Base-by-base conservation (phyloP, 1,284 basidiomycete genomes). In the Somion occarium region DNA sequence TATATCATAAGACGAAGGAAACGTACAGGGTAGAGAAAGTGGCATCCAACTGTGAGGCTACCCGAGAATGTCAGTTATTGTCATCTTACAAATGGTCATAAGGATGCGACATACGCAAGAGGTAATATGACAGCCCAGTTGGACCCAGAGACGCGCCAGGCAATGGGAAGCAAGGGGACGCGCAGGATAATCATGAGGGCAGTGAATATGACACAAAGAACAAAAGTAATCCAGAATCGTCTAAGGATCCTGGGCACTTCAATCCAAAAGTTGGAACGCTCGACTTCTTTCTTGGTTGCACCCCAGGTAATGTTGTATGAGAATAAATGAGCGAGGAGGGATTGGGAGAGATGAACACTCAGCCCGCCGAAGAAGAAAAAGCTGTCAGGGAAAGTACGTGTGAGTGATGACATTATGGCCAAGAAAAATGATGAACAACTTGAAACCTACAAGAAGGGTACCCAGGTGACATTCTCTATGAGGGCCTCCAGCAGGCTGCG, bases 291-390 rank as follows among this genome's bases (percentile, higher is more conserved):
- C 65, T 80, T 84, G 2, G 86, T 88, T 20, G 85, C 85, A 13
- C 79, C 80, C 88, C 88, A 92, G 9, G 77, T 80, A 73, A 93
- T 93, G 67, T 93, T 83, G 69, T 89, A 90, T 2, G 88, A 88
- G 66, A 92, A 83, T 49, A 91, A 54, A 64, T 94, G 91, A 0
- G 88, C 81, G 15, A 91, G 73, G 18, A 93, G 71, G 0, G 91
- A 87, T 26, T 79, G 74, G 2, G 82, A 75, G 37, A 93, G 76
- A 55, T 88, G 88, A 47, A 88, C 78, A 48, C 82, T 82, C 50
- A 92, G 72, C 0, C 89, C 89, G 25, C 83, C 82, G 61, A 92
- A 92, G 79, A 93, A 92, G 72, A 91, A 89, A 71, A 86, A 85
- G 73, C 89, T 90, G 62, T 48, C 73, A 48, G 44, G 15, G 56